These are phyloP conservation scores for Acacia pycnantha DNA, from an alignment of 331 rosid genomes.

Conservation along the genomic window DNA sequence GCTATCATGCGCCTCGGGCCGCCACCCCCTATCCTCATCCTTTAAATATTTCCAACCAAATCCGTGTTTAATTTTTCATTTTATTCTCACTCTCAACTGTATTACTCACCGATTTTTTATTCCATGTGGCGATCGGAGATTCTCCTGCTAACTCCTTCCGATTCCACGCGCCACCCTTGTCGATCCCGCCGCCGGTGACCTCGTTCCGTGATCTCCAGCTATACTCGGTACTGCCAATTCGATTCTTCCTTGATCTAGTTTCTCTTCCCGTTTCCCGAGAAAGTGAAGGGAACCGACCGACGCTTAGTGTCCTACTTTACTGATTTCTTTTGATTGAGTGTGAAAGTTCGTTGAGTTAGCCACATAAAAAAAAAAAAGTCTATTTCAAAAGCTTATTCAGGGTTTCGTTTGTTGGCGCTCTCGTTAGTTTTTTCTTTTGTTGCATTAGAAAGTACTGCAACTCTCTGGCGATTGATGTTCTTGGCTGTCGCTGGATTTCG, in stretches of 20 bases:
- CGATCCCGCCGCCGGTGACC: constrained; percentile 28
- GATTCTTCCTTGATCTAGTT: constrained; percentile 42
- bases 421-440: not conserved
- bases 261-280: constrained; percentile 33
- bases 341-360: not conserved
- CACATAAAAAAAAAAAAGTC: not conserved
- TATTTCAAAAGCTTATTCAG: not conserved
- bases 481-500: not conserved
- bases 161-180: constrained; percentile 25
- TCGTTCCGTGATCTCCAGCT: constrained; percentile 13
- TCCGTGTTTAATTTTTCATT: constrained; percentile 5
- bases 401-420: constrained; percentile 1
- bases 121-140: constrained; percentile 38
- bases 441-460: not conserved
- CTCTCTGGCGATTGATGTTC: not conserved
- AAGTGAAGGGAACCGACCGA: constrained; percentile 19
- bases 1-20: constrained; percentile 64
- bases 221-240: constrained; percentile 32
- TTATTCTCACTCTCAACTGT: constrained; percentile 17
- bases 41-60: constrained; percentile 61
- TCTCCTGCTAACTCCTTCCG: constrained; percentile 41
- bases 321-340: not conserved
- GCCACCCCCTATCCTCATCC: constrained; percentile 58
- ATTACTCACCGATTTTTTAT: constrained; percentile 37
- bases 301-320: not conserved